These are phyloP conservation scores for Tuber aestivum DNA, from an alignment of 495 filamentous ascomycete genomes.

Conservation along the genomic window DNA sequence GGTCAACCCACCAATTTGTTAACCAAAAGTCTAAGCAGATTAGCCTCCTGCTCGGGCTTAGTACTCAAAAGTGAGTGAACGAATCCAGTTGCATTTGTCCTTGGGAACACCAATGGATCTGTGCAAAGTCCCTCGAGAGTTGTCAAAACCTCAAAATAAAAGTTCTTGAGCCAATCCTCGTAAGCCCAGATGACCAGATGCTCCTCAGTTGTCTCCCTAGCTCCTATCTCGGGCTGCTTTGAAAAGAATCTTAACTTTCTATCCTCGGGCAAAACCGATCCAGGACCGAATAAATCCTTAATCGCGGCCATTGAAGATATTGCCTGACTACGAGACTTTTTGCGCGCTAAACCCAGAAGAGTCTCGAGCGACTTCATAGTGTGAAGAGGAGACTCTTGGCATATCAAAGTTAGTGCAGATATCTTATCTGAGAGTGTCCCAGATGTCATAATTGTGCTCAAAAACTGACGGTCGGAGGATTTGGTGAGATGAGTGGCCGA, in stretches of 20 bases:
- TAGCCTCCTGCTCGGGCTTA: constrained; percentile 96
- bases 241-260: constrained; percentile 72
- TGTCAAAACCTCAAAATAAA: constrained; percentile 86
- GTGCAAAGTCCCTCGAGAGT: constrained; percentile 84
- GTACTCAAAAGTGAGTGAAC: constrained; percentile 85
- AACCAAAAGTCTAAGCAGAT: constrained; percentile 79
- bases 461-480: constrained; percentile 83
- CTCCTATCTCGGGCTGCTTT: constrained; percentile 70
- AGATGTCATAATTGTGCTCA: constrained; percentile 91
- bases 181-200: constrained; percentile 87
- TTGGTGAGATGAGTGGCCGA: constrained; percentile 49
- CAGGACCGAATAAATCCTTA: constrained; percentile 87
- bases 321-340: constrained; percentile 87
- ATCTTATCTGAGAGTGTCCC: constrained; percentile 96
- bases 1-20: constrained; percentile 63
- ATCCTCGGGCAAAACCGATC: constrained; percentile 72
- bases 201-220: constrained; percentile 59
- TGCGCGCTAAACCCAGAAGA: constrained; percentile 70
- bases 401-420: constrained; percentile 82
- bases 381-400: constrained; percentile 93
- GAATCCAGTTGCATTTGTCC: constrained; percentile 76
- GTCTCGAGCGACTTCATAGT: constrained; percentile 81
- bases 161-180: constrained; percentile 87
- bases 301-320: constrained; percentile 84
- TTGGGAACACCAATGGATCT: constrained; percentile 88